Base-by-base conservation (phyloP, 306 rosid species). In the Vigna radiata region DNA sequence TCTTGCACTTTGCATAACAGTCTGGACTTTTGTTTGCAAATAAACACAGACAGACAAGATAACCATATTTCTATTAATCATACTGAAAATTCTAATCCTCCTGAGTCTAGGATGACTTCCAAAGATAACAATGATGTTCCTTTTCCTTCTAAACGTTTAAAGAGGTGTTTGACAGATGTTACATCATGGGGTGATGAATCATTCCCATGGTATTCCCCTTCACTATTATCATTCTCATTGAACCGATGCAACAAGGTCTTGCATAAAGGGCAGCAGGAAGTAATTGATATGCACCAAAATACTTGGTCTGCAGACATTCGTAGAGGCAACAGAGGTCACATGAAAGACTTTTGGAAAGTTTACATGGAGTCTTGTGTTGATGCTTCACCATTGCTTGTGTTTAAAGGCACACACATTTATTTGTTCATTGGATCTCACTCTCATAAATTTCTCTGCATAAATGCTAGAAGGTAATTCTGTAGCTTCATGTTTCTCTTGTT, bases 351-450 rank as follows among this genome's bases (percentile, higher is more conserved):
- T 62, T 94, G 98, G 98, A 90, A 90, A 85, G 88, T 90, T 88
- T 31, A 84, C 81, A 78, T 84, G 91, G 95, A 91, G 71, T 94
- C 96, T 48, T 94, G 98, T 83, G 96, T 94, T 78, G 98, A 91
- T 80, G 98, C 97, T 70, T 94, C 98, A 23, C 95, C 98, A n/a
- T 58, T 90, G 75, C 75, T 94, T 76, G 91, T 91, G 72, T 82
- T 81, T 60, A 87, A 81, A 79, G 87, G 81, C 83, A 53, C 81
- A 23, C 84, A 87, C 47, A 61, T 85, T 73, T 90, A 81, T 82
- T 84, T 94, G 78, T 90, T 91, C 80, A 85, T 94, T 83, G 97
- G 97, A 82, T 91, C 98, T 70, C 98, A 90, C 90, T 90, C 98
- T 0, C 86, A 82, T 74, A 93, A 90, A 75, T 94, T 94, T 88